Base-by-base conservation (phyloP, 2,329 filamentous ascomycete species). In the Ophiostoma sp. region DNA sequence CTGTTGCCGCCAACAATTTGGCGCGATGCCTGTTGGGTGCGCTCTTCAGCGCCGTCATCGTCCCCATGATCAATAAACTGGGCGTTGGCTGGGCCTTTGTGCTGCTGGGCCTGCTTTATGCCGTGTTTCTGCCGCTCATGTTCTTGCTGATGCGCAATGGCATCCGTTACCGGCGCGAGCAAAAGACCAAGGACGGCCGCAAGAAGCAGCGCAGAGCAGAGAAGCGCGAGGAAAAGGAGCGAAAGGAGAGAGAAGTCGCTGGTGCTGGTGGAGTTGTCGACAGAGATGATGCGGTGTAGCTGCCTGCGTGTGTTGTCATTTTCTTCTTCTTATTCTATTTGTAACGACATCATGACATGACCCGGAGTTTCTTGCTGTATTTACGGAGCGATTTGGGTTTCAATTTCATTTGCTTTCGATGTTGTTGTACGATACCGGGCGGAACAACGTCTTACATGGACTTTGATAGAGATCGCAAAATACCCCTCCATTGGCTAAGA, bases 1-100 rank as follows among this genome's bases (percentile, higher is more conserved):
- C 87, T 0, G 87, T 87, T 0, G 88, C 88, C 0, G 84, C 87
- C 0, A 88, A 87, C 74, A 90, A 90, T 74, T 77, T 91, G 17
- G 83, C 85, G 0, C 79, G 88, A 4, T 90, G 88, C 72, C 78
- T 87, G 2, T 77, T 90, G 1, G 88, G 87, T 0, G 88, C 88
- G 0, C 84, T 82, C 0, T 85, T 84, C 1, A 87, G 83, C 19
- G 87, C 86, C 0, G 81, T 85, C 1, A 85, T 90, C 22, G 78
- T 86, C 3, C 85, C 85, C 11, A 83, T 90, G 83, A 84, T 87
- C 12, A 76, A 85, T 82, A 0, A 87, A 87, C 0, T 87, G 86
- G 83, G 82, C 85, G 0, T 69, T 7, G 66, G 66, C 45, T 69
- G 66, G 66, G 66, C 66, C 2, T 88, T 87, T 74, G 86, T 84